phyloP scores from a whole-genome alignment of 169 alveolate species.

The Plasmodium berghei region DNA sequence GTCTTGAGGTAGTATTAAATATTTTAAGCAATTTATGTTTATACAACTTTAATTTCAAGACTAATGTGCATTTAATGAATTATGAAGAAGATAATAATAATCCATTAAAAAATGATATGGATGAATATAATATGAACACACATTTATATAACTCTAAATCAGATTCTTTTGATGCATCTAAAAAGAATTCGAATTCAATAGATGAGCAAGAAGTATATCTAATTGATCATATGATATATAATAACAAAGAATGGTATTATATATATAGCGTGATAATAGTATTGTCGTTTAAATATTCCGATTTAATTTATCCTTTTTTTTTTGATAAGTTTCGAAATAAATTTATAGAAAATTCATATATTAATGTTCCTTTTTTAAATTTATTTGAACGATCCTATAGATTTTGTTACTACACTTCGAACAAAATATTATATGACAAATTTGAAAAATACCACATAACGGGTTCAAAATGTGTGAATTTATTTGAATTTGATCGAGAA shows the following conservation, averaged over 20 bases:
- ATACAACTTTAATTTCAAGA: constrained; percentile 47
- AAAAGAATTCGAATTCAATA: not conserved
- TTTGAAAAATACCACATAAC: not conserved
- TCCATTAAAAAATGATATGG: constrained; percentile 7
- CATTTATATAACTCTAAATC: not conserved
- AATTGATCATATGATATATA: constrained; percentile 36
- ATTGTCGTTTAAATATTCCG: constrained; percentile 29
- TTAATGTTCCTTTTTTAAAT: constrained; percentile 46
- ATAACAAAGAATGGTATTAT: constrained; percentile 69
- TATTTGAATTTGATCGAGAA: too few relatives aligned
- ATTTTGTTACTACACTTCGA: constrained; percentile 56
- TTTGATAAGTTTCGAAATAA: constrained; percentile 40
- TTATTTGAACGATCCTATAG: constrained; percentile 49
- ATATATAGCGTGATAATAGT: constrained; percentile 32
- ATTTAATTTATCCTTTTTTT: constrained; percentile 23
- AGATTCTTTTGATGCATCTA: constrained; percentile 7
- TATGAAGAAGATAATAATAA: constrained; percentile 5
- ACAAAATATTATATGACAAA: constrained; percentile 9
- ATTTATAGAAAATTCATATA: constrained; percentile 20
- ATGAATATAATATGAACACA: constrained; percentile 14
- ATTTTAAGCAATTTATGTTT: constrained; percentile 46
- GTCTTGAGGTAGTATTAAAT: constrained; percentile 25
- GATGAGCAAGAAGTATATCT: constrained; percentile 32
- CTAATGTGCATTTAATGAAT: constrained; percentile 23
- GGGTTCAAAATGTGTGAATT: too few relatives aligned